Evolutionary conservation across 129 eudicot species (phyloP), one percentile per base, ranked within the genome.

Genomic region (Kitagawia praeruptora): DNA sequence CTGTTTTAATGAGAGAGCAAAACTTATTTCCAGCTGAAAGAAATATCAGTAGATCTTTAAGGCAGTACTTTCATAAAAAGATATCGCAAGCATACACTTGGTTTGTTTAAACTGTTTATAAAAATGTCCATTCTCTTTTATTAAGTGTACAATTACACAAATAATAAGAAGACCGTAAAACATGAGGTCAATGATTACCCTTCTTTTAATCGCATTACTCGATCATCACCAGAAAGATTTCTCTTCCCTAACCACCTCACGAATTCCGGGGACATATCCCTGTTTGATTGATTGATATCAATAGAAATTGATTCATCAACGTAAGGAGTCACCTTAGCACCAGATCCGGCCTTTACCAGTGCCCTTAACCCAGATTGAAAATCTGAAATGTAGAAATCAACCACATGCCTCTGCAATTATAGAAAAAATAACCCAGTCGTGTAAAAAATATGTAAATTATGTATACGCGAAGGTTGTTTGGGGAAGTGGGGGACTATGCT

Each of bases 311-410:
- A 87, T 77, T 89, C 93, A n/a, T 89, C 87, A 15, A 87, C 93
- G 67, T 89, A 89, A 41, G 93, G 91, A 81, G 86, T 87, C 77
- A 89, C 91, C 31, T 86, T 87, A 42, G 93, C 93, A 31, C 93
- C 93, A 77, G 78, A 83, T 18, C 93, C 93, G 9, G 91, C 81
- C 85, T 89, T 89, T 18, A 89, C 93, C 75, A 89, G 77, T 25
- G 91, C 93, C 82, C 93, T 83, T 79, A 89, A 71, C 46, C 93
- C 93, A 45, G 92, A 86, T 72, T 86, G 92, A 88, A 89, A 89
- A 83, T 89, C 92, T 28, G 92, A 89, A 80, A 89, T 87, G 81
- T 89, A 89, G 77, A 87, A 89, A 77, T 89, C 93, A 69, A 87
- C 90, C 75, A 85, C 91, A 79, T 85, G 93, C 82, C 90, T 85